Conservation (phyloP, 495 filamentous ascomycete species). For the Xylaria longipes region DNA sequence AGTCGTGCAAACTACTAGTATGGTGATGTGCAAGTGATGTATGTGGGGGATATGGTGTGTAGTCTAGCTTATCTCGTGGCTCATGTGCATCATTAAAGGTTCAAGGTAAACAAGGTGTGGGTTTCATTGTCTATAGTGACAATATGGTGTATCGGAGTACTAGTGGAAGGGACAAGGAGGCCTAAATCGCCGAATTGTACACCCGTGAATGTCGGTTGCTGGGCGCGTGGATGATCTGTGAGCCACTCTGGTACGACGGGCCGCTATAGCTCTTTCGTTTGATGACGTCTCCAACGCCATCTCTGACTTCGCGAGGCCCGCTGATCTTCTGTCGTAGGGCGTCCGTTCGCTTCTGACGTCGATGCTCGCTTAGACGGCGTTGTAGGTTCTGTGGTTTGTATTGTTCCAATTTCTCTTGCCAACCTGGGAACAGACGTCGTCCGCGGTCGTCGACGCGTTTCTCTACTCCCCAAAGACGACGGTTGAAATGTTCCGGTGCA, state of each 20-base stretch:
- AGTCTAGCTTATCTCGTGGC: constrained; percentile 29
- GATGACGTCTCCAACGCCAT: constrained; percentile 60
- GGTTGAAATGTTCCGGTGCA: constrained; percentile 37
- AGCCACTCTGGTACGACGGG: constrained; percentile 37
- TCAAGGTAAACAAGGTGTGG: neutral
- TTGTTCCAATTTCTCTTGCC: constrained; percentile 52
- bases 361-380: constrained; percentile 63
- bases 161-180: neutral
- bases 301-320: constrained; percentile 54
- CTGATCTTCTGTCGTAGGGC: constrained; percentile 72
- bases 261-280: constrained; percentile 43
- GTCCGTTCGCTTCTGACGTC: constrained; percentile 69
- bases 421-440: constrained; percentile 41
- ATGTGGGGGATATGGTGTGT: constrained; percentile 28
- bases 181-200: constrained; percentile 6
- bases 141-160: neutral
- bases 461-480: constrained; percentile 36
- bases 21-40: neutral
- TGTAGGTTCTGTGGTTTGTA: constrained; percentile 52
- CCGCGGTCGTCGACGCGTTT: constrained; percentile 38
- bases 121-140: neutral
- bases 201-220: neutral
- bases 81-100: constrained; percentile 35
- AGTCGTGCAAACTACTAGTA: constrained; percentile 7
- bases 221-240: constrained; percentile 23